These are phyloP conservation scores for Cladosporium sp. DNA, from an alignment of 2,329 filamentous ascomycete genomes.

Conservation along the genomic window DNA sequence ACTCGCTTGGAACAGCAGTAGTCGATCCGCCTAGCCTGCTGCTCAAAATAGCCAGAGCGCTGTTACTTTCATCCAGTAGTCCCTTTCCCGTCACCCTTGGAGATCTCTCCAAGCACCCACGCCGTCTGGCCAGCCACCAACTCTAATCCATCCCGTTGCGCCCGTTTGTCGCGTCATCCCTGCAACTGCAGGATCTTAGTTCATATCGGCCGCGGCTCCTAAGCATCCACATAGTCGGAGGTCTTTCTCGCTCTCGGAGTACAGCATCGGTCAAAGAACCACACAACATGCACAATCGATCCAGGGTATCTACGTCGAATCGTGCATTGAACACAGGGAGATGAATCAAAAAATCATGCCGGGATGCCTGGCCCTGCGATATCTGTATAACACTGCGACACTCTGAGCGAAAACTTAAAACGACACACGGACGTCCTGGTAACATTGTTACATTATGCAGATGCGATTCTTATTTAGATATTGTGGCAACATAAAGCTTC, in stretches of 20 bases:
- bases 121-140: not conserved
- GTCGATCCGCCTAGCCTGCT: not conserved
- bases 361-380: not conserved
- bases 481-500: too few species aligned
- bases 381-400: not conserved
- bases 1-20: not conserved
- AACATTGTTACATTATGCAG: not conserved
- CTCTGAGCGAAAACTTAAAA: too few species aligned
- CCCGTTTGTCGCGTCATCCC: slow-evolving; percentile 1
- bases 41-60: not conserved
- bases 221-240: not conserved
- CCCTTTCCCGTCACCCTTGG: not conserved
- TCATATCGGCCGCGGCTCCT: not conserved
- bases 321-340: not conserved
- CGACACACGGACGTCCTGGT: not conserved
- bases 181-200: not conserved
- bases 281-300: not conserved
- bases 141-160: not conserved
- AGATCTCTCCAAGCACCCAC: not conserved
- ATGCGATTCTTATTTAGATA: not conserved
- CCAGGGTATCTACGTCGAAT: not conserved
- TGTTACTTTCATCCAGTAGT: not conserved
- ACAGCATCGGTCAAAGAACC: not conserved
- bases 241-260: not conserved
- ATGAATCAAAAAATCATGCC: not conserved